Base-by-base conservation (phyloP, 73 alveolate species). In the Stentor coeruleus region DNA sequence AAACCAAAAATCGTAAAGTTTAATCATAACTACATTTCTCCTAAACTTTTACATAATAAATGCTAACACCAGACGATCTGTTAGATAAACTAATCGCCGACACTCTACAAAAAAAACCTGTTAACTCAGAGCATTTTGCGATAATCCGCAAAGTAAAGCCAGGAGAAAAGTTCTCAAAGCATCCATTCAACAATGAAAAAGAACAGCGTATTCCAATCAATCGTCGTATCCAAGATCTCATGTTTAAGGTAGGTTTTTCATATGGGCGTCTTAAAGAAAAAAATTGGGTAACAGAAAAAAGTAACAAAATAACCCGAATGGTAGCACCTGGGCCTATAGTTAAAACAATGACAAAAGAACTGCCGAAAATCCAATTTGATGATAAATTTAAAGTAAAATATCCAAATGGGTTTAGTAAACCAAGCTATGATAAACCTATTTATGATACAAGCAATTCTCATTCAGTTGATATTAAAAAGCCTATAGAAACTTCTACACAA, bases 81-180 rank as follows among this genome's bases (percentile, higher is more conserved):
- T 20, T 49, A 6, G 66, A 49, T 20, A 49, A 49, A 49, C 41
- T 66, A 26, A 66, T 66, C 37, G 11, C 37, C 1, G 79, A 66
- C 40, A 66, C 79, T 33, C 33, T 66, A 2, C n/a, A 66, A 33
- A 31, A 20, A 66, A 66, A 66, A 66, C 79, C 79, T 26, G 79
- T 66, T 26, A 66, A 66, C 33, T 66, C 79, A 20, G 79, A 66
- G 42, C 37, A 66, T 66, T 66, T 20, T 33, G 36, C 79, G 33
- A 31, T 66, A 28, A 11, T 66, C 11, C n/a, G 37, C 20, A 0
- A 31, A 66, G 39, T 66, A 20, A 20, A 66, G 15, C 79, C 79
- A 66, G 39, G 39, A 20, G 79, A 66, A 66, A 33, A 26, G 14
- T 49, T 49, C 66, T 11, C 66, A 49, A 49, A 49, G 20, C n/a